These are phyloP conservation scores for Dunaliella primolecta DNA, from an alignment of 139 green algal genomes.

Conservation along the genomic window DNA sequence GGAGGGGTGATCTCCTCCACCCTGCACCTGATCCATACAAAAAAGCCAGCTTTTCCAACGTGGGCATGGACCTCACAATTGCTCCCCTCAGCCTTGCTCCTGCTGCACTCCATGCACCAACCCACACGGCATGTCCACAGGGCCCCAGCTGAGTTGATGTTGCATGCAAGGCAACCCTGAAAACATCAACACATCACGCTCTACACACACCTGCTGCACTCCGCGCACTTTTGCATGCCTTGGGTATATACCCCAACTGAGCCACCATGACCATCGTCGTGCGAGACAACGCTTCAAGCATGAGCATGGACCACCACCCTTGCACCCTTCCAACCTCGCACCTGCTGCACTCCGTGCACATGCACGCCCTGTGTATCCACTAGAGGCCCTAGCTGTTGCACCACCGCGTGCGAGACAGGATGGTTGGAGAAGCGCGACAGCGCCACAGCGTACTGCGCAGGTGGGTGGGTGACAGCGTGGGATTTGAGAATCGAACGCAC, in stretches of 20 bases:
- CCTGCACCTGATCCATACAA: no score
- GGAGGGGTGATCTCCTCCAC: no score
- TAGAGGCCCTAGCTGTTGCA: background rate
- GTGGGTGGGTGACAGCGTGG: no score
- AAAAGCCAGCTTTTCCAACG: no score
- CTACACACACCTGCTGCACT: background rate
- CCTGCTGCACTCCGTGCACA: background rate
- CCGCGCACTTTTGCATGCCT: background rate
- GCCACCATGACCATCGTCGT: background rate
- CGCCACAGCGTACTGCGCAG: slow-evolving; percentile 41
- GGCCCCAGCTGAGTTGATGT: no score
- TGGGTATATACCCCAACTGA: background rate
- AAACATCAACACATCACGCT: background rate
- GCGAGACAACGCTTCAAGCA: background rate
- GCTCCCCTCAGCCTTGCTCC: no score
- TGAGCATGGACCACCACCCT: background rate
- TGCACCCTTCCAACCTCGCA: background rate
- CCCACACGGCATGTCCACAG: no score
- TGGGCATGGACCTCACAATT: no score
- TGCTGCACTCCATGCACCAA: no score
- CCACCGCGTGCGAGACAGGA: slow-evolving; percentile 49
- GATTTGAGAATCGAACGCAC: no score
- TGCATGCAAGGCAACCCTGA: background rate
- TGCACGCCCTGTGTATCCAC: background rate
- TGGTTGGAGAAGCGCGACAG: slow-evolving; percentile 46